phyloP scores from a whole-genome alignment of 768 basidiomycete genomes.

The Trametes cingulata region DNA sequence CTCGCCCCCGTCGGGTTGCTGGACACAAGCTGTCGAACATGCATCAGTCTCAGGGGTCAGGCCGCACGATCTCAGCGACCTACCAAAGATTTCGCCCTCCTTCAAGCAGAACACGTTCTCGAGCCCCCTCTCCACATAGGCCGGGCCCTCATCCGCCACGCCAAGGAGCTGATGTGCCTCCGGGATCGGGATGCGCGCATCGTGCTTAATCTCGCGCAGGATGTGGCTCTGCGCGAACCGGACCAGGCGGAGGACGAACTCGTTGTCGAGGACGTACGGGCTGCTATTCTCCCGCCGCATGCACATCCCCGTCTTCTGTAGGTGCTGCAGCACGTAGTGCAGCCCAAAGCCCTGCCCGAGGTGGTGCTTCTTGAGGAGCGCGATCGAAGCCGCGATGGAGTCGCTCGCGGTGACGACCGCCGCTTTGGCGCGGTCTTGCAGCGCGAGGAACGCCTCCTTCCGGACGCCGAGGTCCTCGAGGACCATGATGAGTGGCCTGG shows the following conservation, averaged over 20 bases:
- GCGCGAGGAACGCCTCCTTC: conserved; percentile 52
- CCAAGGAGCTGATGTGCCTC: conserved; percentile 73
- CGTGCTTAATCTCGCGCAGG: conserved; percentile 75
- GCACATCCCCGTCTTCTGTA: conserved; percentile 38
- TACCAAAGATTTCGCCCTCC: conserved; percentile 70
- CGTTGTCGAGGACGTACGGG: conserved; percentile 16
- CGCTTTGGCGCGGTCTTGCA: conserved; percentile 62
- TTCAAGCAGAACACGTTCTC: conserved; percentile 56
- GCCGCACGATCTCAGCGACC: conserved; percentile 18
- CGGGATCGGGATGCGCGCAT: conserved; percentile 72
- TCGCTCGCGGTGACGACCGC: conserved; percentile 60
- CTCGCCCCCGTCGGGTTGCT: conserved; percentile 46
- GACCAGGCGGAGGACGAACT: conserved; percentile 23
- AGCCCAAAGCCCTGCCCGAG: conserved; percentile 52
- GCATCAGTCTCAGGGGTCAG: neutral
- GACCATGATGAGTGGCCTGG: conserved; percentile 72
- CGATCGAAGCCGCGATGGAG: conserved; percentile 47
- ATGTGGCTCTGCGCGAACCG: conserved; percentile 55
- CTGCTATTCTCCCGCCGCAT: conserved; percentile 14
- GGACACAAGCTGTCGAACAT: conserved; percentile 57
- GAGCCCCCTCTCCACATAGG: conserved; percentile 49
- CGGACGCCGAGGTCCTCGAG: conserved; percentile 73
- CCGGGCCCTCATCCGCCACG: conserved; percentile 79
- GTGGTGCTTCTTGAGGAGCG: conserved; percentile 48
- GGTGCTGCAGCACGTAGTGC: conserved; percentile 46